Base-by-base conservation (phyloP, 139 green algal species). In the Tetraselmis striata region DNA sequence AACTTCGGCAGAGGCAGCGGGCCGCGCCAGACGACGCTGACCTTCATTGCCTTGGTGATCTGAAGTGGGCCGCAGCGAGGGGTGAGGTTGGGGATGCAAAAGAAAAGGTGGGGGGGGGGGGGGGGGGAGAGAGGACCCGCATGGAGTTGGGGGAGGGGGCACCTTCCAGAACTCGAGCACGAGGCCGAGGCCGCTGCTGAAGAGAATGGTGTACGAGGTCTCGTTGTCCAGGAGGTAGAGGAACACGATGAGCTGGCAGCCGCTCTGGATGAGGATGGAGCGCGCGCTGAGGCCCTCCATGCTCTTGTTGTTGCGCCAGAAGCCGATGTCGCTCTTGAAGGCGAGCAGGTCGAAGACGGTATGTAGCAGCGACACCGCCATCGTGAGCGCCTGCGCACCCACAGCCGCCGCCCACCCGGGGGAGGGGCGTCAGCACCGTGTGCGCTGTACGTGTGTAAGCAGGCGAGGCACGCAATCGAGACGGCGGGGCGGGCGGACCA, bases 281-380 rank as follows among this genome's bases (percentile, higher is more conserved):
- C 94, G 87, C 1, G 92, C 93, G 26, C 87, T 93, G 59, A 96
- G 86, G 26, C 96, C 96, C 87, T 95, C 85, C 93, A 99, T 96
- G 59, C 76, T 93, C 86, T 98, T 98, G 89, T 98, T 98, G 75
- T 95, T 87, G 83, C 92, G 94, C 97, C 97, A 99, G 85, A 99
- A 99, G 29, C 93, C 93, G 45, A 99, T 98, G 92, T 99, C 97
- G 85, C 96, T 98, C 88, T 98, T 99, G 92, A 98, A 99, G 30
- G 95, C 95, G 23, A 99, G 91, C 83, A 98, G 90, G 88, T 98
- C 95, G 76, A 99, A 98, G 23, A 96, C 91, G 1, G 92, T 95
- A 91, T 99, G 96, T 84, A 98, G 86, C 86, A 98, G 75, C 26
- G 89, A 95, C 31, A 98, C 96, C 1, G 74, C 59, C 45, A 95